Evolutionary conservation across 441 rosid species (phyloP), one percentile per base, ranked within the genome.

Genomic region (Theobroma grandiflorum): DNA sequence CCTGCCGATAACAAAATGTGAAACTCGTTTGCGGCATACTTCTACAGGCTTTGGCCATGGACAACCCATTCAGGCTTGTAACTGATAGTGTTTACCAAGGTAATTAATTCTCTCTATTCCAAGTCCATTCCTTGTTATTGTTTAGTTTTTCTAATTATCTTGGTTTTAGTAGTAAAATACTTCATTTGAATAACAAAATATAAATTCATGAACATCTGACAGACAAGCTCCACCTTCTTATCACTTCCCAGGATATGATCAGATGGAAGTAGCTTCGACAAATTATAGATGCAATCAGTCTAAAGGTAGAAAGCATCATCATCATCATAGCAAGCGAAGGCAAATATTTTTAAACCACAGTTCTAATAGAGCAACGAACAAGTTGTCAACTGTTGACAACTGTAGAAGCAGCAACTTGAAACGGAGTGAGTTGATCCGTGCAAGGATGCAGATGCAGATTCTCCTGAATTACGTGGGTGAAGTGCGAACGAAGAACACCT

Each of bases 1-100:
- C 61, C 63, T 85, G 78, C 98, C 96, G 7, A 52, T 80, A 68
- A 86, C 95, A 20, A 84, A 85, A 76, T 84, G 65, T 14, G 83
- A 85, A 70, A 53, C 84, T 58, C 91, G 63, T 4, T 74, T 76
- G 78, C 83, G 83, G 84, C 85, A 84, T 52, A 53, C 90, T 70
- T 77, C 93, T 82, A 61, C 82, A 26, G 78, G 87, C 16, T 80
- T 92, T 71, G 75, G 92, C 81, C 89, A 81, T 64, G 84, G 90
- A 81, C 87, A 89, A 75, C 84, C 91, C 42, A 87, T 93, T 71
- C 98, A 96, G 87, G 94, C 96, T 78, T 96, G 98, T 83, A 92
- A 86, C 75, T 94, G 89, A 93, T 59, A 33, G 40, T 74, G 78
- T 76, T 75, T 59, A 2, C 42, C 12, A 31, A 81, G 88, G 92